Conservation (phyloP, 2,329 filamentous ascomycete genomes). For the Paecilomyces sp. region DNA sequence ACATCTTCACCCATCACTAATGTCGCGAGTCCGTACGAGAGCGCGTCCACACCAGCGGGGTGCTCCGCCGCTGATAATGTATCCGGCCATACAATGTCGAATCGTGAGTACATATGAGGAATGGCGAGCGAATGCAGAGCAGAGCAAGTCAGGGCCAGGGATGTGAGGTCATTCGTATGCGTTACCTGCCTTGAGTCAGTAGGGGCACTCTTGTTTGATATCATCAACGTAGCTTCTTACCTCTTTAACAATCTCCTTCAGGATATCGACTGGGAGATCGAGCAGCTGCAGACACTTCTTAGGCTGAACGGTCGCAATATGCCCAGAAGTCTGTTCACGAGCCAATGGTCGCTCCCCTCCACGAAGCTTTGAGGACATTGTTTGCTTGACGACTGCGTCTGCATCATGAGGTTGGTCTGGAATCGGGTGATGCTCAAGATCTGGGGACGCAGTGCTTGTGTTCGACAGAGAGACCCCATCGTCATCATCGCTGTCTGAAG, state of each 20-base stretch:
- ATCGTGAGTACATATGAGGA: conserved; percentile 74
- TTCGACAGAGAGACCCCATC: not conserved
- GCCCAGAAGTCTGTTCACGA: not conserved
- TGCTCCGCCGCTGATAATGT: conserved; percentile 57
- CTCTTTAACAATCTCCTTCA: conserved; percentile 74
- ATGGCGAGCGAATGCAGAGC: conserved; percentile 67
- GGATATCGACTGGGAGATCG: conserved; percentile 69
- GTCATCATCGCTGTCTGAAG: not conserved
- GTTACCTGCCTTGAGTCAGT: conserved; percentile 50
- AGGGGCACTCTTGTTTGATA: conserved; percentile 3
- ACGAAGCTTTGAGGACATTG: not conserved
- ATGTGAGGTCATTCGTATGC: conserved; percentile 74
- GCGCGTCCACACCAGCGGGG: conserved; percentile 67
- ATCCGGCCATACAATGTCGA: conserved; percentile 85
- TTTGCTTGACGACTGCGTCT: not conserved
- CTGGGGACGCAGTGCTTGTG: not conserved
- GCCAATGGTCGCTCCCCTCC: not conserved
- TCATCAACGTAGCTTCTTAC: conserved; percentile 34
- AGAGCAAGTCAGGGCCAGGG: conserved; percentile 70
- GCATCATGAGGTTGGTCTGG: not conserved
- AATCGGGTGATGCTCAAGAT: not conserved
- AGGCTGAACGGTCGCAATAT: not conserved
- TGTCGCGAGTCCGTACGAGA: conserved; percentile 75
- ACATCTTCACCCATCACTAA: conserved; percentile 65
- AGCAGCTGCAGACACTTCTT: conserved; percentile 54